These are phyloP conservation scores for Trichosporon sp. DNA, from an alignment of 1,284 basidiomycete genomes.

Conservation along the genomic window DNA sequence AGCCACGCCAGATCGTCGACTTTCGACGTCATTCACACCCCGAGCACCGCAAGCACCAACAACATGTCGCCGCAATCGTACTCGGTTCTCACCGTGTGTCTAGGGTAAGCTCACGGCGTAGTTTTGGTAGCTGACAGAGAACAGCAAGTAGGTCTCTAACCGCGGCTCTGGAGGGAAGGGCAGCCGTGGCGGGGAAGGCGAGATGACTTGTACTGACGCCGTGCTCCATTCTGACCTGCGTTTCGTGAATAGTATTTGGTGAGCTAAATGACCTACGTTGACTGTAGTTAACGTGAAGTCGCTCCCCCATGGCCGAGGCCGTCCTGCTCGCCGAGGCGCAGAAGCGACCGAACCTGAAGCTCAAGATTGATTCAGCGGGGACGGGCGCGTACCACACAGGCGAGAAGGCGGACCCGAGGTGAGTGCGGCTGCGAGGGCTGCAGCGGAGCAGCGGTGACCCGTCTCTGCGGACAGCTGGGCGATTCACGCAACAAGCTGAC, in stretches of 20 bases:
- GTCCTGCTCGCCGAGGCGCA: slow-evolving; percentile 41
- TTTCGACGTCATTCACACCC: slow-evolving; percentile 4
- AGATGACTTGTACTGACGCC: background rate
- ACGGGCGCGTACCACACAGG: slow-evolving; percentile 51
- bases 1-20: background rate
- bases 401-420: slow-evolving; percentile 46
- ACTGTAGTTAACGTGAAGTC: slow-evolving; percentile 24
- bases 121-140: slow-evolving; percentile 14
- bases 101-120: slow-evolving; percentile 35
- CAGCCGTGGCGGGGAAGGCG: background rate
- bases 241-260: slow-evolving; percentile 32
- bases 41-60: background rate
- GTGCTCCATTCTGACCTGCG: background rate
- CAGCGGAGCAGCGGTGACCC: background rate
- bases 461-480: too few relatives aligned
- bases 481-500: too few relatives aligned
- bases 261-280: background rate
- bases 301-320: slow-evolving; percentile 51
- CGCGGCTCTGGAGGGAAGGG: background rate
- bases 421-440: slow-evolving; percentile 10
- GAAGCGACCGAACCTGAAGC: slow-evolving; percentile 26
- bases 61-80: slow-evolving; percentile 21
- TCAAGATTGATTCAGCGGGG: slow-evolving; percentile 48
- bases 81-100: slow-evolving; percentile 47
- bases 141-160: slow-evolving; percentile 32